phyloP scores from a whole-genome alignment of 371 early-diverging fungal genomes.

The Apophysomyces trapeziformis region DNA sequence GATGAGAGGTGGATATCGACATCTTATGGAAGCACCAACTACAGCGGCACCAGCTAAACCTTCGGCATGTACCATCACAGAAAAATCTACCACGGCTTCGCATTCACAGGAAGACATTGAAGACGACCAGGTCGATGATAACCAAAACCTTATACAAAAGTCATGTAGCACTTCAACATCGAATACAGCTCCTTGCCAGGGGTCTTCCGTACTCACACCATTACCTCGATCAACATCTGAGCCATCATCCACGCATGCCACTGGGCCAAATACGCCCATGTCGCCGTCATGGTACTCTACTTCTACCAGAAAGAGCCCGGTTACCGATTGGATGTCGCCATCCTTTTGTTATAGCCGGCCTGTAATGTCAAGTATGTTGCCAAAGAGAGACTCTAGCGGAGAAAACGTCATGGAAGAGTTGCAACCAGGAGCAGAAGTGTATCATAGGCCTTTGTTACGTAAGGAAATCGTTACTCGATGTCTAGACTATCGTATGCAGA shows the following conservation, averaged over 20 bases:
- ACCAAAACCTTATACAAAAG: conserved; percentile 2
- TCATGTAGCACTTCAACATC: neutral
- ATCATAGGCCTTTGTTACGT: conserved; percentile 32
- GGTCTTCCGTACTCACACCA: conserved; percentile 28
- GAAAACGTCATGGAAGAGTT: conserved; percentile 15
- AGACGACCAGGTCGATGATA: neutral
- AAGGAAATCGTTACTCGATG: conserved; percentile 50
- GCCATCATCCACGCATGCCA: conserved; percentile 47
- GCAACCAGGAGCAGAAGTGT: conserved; percentile 15
- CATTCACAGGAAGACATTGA: neutral
- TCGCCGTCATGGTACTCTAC: conserved; percentile 58
- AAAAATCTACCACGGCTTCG: neutral
- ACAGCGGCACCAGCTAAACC: conserved; percentile 16
- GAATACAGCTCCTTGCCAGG: neutral
- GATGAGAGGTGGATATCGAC: conserved; percentile 39
- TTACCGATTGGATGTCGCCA: conserved; percentile 56
- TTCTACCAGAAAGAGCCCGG: conserved; percentile 49
- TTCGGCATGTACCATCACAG: too few relatives aligned
- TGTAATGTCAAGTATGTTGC: conserved; percentile 44
- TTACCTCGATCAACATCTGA: conserved; percentile 31
- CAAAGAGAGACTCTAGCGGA: conserved; percentile 21
- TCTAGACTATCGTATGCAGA: conserved; percentile 46
- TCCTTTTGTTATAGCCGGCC: conserved; percentile 54
- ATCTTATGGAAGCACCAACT: conserved; percentile 22
- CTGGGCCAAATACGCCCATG: conserved; percentile 49